A percentile compares a stretch with the other conserved stretches of the same genome.
These are phyloP conservation scores for Conticribra weissflogii DNA, from an alignment of 108 stramenopile genomes.

Conservation along the genomic window DNA sequence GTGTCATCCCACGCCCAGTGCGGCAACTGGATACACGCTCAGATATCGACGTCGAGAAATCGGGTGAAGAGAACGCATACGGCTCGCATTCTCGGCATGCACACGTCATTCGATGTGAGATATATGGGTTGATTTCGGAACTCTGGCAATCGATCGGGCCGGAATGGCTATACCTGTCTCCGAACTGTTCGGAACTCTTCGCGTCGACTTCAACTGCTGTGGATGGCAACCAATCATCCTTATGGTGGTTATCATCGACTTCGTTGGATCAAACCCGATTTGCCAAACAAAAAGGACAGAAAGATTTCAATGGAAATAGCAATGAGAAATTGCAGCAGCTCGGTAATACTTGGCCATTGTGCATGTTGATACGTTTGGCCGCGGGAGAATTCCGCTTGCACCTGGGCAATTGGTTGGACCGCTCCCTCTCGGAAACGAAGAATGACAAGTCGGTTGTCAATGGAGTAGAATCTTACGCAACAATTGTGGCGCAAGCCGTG, in stretches of 20 bases:
- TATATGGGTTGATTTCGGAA: slow-evolving; percentile 27
- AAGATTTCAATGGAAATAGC: neutral
- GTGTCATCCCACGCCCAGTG: no score
- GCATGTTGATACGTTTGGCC: slow-evolving; percentile 36
- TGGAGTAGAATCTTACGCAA: slow-evolving; percentile 21
- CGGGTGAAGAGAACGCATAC: no score
- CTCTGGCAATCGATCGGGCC: slow-evolving; percentile 37
- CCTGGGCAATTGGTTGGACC: slow-evolving; percentile 34
- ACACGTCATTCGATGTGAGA: slow-evolving; percentile 9
- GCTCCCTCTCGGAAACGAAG: slow-evolving; percentile 7
- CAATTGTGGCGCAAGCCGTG: slow-evolving; percentile 34
- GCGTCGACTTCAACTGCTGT: no score
- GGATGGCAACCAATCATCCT: no score
- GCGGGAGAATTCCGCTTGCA: slow-evolving; percentile 44
- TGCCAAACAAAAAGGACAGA: no score
- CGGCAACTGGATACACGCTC: no score
- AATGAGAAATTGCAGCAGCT: slow-evolving; percentile 9
- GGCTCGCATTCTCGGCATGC: neutral
- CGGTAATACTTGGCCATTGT: slow-evolving; percentile 40
- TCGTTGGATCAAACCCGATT: no score
- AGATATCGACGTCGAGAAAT: no score
- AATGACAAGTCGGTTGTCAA: neutral
- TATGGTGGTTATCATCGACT: slow-evolving; percentile 12
- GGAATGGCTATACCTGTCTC: slow-evolving; percentile 47
- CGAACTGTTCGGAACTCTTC: no score